Base-by-base conservation (phyloP, 192 early-diverging fungal genomes). In the Coemansia sp. region DNA sequence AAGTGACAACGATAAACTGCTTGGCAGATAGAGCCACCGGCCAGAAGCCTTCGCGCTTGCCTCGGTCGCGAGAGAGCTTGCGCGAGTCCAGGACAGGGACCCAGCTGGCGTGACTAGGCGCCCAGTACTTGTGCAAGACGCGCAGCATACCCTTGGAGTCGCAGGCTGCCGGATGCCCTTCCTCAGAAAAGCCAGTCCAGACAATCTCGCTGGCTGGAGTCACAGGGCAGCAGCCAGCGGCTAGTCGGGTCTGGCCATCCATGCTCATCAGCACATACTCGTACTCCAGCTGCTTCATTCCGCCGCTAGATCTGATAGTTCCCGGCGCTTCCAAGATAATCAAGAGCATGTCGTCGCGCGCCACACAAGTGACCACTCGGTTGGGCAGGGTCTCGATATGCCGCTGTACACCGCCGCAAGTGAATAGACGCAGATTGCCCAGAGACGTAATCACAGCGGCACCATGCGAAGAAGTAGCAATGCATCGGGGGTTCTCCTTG, bases 161-260 rank as follows among this genome's bases (percentile, higher is more conserved):
- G 75, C 89, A 97, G 0, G 88, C 81, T 0, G 88, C 88, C 1
- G 94, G 93, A 31, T 93, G 82, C 31, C 88, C 89, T 16, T 86
- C 82, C 57, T 94, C 92, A 20, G 94, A 92, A 71, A 97, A 96
- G 5, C 94, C 95, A 6, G 88, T 71, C 97, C 97, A 99, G 16
- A 73, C 75, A 18, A 98, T 67, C 43, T 85, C 84, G 38, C 87
- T 77, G 4, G 82, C 71, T 7, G 87, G 87, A 1, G 91, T 83
- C 11, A 96, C 69, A 2, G 93, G 91, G 11, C 97, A 71, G 3
- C 55, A 10, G 16, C 87, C 94, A 11, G 61, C 11, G 20, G 74
- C 69, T 34, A 80, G 44, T 39, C 64, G 68, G 46, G 33, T 29
- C 36, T 74, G 75, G 55, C 78, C 82, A 33, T 80, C 73, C 36